Base-by-base conservation (phyloP, 495 filamentous ascomycete species). In the Aspergillus incahuasiensis region DNA sequence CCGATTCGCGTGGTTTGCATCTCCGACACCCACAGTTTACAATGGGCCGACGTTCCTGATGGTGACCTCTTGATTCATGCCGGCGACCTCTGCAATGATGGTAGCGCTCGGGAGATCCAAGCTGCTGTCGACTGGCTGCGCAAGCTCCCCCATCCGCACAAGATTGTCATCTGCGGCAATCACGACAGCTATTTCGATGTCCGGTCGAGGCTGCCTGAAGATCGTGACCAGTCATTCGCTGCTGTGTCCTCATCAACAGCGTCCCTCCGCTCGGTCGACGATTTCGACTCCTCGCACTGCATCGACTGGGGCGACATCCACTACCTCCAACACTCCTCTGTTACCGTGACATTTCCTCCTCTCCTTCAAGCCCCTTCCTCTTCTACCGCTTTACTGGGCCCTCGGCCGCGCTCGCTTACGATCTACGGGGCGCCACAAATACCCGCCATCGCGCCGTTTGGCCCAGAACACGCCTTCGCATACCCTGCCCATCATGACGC, bases 41-140 rank as follows among this genome's bases (percentile, higher is more conserved):
- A 90, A 69, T 82, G 82, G 22, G 59, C 63, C 1, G 65, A 81
- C 21, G 70, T 96, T 0, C 90, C 91, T 0, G 69, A 82, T 20
- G 92, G 91, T 19, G 94, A 97, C 60, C 73, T 97, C 22, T 76
- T 97, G 7, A 88, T 97, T 45, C 92, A 96, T 63, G 89, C 90
- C 9, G 92, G 92, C 8, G 92, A 97, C 68, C 70, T 97, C 55
- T 82, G 83, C 46, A 87, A 89, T 52, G 78, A 76, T 32, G 94
- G 92, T 48, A 87, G 81, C 16, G 74, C 79, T 4, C 74, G 76
- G 9, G 85, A 89, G 47, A 86, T 97, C 41, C 87, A 91, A 74
- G 78, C 74, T 28, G 83, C 88, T 59, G 69, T 96, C 19, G 82
- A 92, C 68, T 97, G 92, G 92, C 76, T 97, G 4, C 71, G 72